Evolutionary conservation across 2,329 filamentous ascomycete genomes (phyloP).

Genomic region (Epichloe glyceriae): DNA sequence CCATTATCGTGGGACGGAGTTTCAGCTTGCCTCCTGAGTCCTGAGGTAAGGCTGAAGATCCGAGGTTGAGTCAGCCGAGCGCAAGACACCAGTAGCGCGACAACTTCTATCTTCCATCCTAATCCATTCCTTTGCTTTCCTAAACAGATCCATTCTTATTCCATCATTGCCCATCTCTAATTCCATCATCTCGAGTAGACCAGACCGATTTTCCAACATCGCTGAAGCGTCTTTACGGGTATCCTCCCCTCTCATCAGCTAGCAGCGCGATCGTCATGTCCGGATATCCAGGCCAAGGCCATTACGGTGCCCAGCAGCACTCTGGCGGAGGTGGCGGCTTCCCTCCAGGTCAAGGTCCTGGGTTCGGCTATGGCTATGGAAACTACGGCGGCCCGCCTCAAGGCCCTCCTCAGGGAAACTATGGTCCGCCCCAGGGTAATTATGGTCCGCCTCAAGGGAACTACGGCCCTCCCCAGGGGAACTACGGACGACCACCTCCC

Average conservation of each 20-base stretch:
- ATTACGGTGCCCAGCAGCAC: conserved; percentile 21
- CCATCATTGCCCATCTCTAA: too few relatives aligned
- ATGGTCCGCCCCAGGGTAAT: conserved; percentile 13
- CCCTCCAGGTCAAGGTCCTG: conserved; percentile 11
- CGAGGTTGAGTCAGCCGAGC: not conserved
- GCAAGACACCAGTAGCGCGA: not conserved
- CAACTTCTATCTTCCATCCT: not conserved
- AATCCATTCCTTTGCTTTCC: too few relatives aligned
- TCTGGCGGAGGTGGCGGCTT: conserved; percentile 17
- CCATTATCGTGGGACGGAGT: too few relatives aligned
- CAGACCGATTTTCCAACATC: too few relatives aligned
- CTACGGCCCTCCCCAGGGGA: conserved; percentile 13
- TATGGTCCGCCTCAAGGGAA: conserved; percentile 13
- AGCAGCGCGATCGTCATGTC: conserved; percentile 20
- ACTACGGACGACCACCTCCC: conserved; percentile 11
- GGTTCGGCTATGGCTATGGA: conserved; percentile 19
- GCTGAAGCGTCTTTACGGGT: too few relatives aligned
- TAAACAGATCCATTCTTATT: too few relatives aligned
- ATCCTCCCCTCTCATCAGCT: too few relatives aligned
- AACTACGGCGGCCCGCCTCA: conserved; percentile 14
- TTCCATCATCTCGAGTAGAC: too few relatives aligned
- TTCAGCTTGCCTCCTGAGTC: not conserved
- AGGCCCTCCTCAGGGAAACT: conserved; percentile 10
- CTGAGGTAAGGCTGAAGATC: not conserved
- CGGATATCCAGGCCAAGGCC: conserved; percentile 28